Evolutionary conservation across 1,284 basidiomycete species (phyloP).

Genomic region (Sutorius eximius): DNA sequence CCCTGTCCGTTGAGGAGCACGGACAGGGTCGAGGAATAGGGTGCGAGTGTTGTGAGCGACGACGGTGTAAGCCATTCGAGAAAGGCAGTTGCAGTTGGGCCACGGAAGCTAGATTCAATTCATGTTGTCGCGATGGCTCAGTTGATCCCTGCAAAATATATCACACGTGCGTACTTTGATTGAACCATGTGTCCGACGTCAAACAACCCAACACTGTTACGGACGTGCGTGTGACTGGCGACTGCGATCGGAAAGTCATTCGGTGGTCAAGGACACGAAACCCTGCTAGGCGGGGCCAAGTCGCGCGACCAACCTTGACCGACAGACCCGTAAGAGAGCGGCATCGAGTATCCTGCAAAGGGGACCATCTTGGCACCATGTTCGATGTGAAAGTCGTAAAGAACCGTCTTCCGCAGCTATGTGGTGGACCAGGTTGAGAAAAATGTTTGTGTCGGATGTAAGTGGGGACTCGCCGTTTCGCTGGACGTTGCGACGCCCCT

Average conservation of each 20-base stretch:
- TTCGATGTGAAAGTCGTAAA: conserved; percentile 89
- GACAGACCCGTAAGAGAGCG: conserved; percentile 80
- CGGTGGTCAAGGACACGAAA: conserved; percentile 16
- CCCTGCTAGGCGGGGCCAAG: not conserved
- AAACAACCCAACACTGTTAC: conserved; percentile 84
- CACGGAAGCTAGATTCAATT: conserved; percentile 53
- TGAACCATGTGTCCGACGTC: conserved; percentile 99
- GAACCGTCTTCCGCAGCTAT: conserved; percentile 54
- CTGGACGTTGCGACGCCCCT: conserved; percentile 23
- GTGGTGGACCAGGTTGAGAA: not conserved
- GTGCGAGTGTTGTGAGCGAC: conserved; percentile 64
- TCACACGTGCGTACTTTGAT: conserved; percentile 54
- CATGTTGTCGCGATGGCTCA: not conserved
- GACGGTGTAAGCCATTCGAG: conserved; percentile 86
- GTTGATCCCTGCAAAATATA: not conserved
- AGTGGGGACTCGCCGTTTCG: conserved; percentile 17
- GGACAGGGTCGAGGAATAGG: conserved; percentile 79
- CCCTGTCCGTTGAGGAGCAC: conserved; percentile 88
- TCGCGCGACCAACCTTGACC: conserved; percentile 65
- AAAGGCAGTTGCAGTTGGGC: conserved; percentile 73
- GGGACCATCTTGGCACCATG: conserved; percentile 95
- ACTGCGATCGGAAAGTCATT: conserved; percentile 47
- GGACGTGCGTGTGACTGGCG: conserved; percentile 89
- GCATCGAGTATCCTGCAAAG: conserved; percentile 96
- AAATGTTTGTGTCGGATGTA: not conserved